Evolutionary conservation across 2,329 filamentous ascomycete genomes (phyloP).

Genomic region (Colletotrichum trifolii): DNA sequence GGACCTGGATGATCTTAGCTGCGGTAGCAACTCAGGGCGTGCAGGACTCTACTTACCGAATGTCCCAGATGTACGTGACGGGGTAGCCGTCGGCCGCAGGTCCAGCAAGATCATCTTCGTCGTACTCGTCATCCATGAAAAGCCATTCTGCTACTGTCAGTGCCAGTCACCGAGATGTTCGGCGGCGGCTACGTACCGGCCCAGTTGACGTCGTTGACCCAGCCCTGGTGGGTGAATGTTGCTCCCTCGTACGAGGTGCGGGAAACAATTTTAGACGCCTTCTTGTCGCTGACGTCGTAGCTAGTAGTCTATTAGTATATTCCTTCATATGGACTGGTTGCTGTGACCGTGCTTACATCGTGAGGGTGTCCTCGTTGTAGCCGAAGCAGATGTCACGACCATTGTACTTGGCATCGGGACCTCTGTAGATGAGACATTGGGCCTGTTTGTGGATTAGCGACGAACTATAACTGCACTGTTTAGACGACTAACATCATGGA

Average conservation of each 20-base stretch:
- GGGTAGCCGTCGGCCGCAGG: conserved; percentile 54
- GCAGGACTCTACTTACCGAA: conserved; percentile 35
- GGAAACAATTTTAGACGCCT: conserved; percentile 58
- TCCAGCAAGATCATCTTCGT: conserved; percentile 54
- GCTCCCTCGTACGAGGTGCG: conserved; percentile 66
- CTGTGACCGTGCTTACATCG: conserved; percentile 51
- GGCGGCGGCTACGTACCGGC: conserved; percentile 37
- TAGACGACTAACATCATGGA: conserved; percentile 54
- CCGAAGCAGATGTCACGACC: conserved; percentile 64
- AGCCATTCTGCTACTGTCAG: conserved; percentile 42
- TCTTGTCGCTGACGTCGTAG: conserved; percentile 63
- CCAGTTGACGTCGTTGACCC: conserved; percentile 57
- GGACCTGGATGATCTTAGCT: conserved; percentile 33
- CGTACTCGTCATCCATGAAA: conserved; percentile 61
- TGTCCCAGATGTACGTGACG: conserved; percentile 62
- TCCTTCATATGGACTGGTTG: no score
- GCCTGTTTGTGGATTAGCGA: conserved; percentile 49
- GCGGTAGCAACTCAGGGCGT: no score
- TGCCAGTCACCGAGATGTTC: background rate
- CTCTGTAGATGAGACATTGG: conserved; percentile 64
- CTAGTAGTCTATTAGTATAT: conserved; percentile 30
- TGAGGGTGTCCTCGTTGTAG: conserved; percentile 63
- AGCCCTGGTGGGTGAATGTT: conserved; percentile 68
- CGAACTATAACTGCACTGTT: background rate
- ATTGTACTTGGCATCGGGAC: conserved; percentile 56